Base-by-base conservation (phyloP, 108 stramenopile species). In the Heterococcus sp. region DNA sequence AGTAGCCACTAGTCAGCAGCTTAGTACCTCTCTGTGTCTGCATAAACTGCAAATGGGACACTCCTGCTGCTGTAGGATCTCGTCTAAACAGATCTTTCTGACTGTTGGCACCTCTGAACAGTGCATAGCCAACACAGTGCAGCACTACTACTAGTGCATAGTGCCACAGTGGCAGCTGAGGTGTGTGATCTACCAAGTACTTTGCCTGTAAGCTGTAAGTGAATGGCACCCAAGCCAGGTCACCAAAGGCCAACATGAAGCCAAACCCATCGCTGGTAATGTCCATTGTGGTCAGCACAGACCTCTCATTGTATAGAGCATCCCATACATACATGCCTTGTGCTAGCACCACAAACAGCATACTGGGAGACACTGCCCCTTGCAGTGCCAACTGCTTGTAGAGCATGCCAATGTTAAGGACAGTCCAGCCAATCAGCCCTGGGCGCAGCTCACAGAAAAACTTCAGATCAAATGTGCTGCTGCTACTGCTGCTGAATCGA, bases 201-300 rank as follows among this genome's bases (percentile, higher is more conserved):
- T 71, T 58, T 14, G 78, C 78, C 38, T 96, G 96, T 21, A 97
- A 71, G 66, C 88, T 88, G 88, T 97, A 99, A 2, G 94, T 94
- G 82, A 97, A 97, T 0, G 98, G 98, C 2, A 99, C 95, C 98
- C 98, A 99, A n/a, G 93, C 93, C 63, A 99, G 88, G 83, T 99
- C 98, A 26, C 98, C 98, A 88, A 97, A 97, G 26, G 84, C 86
- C 31, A 99, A 91, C 98, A 99, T 99, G 87, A 91, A 96, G 27
- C 98, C 98, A 89, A 99, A 97, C 36, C 98, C 98, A 88, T 99
- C 98, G 34, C 95, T 97, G 36, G 96, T 99, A 78, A 99, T 96
- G 85, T 99, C 98, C 98, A 99, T 97, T 64, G 96, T 99, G 35
- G 96, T 96, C 11, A 99, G 84, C 40, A 99, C 97, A 37, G 94